Percentiles rank a stretch among this genome's conserved stretches.
Conservation (phyloP, 305 asterid genomes). For the Fraxinus baroniana region DNA sequence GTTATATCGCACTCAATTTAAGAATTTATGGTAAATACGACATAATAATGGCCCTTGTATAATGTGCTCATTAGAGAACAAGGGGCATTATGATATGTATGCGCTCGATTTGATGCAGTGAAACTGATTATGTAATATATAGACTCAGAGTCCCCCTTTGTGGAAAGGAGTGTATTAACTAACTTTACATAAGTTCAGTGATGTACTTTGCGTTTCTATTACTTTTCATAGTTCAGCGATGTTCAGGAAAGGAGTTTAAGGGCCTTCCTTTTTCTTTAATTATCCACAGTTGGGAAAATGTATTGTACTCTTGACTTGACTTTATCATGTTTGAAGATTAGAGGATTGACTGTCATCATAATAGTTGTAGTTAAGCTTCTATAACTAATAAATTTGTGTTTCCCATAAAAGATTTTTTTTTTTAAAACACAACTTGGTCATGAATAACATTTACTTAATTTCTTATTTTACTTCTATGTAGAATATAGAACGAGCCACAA, state of each 20-base stretch:
- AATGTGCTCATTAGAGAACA: not conserved
- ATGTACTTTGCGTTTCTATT: not conserved
- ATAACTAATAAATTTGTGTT: not conserved
- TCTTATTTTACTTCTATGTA: constrained; percentile 27
- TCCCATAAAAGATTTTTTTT: not conserved
- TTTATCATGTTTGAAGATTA: not conserved
- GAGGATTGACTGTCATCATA: not conserved
- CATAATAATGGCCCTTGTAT: not conserved
- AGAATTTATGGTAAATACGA: not conserved
- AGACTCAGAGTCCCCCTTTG: not conserved
- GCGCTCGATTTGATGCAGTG: not conserved
- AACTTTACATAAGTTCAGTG: not conserved
- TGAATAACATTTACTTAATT: constrained; percentile 16
- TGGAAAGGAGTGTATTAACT: not conserved
- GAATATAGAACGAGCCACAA: constrained; percentile 78
- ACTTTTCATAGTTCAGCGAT: not conserved
- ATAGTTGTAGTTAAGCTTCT: not conserved
- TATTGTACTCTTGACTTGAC: not conserved
- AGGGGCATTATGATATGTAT: not conserved
- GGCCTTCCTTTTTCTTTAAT: not conserved
- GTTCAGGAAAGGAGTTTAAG: not conserved
- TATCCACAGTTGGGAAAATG: not conserved
- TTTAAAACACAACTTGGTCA: constrained; percentile 1
- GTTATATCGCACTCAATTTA: not conserved
- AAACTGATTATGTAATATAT: not conserved